These are phyloP conservation scores for Aspergillus sclerotiicarbonarius DNA, from an alignment of 495 filamentous ascomycete species.

Conservation along the genomic window DNA sequence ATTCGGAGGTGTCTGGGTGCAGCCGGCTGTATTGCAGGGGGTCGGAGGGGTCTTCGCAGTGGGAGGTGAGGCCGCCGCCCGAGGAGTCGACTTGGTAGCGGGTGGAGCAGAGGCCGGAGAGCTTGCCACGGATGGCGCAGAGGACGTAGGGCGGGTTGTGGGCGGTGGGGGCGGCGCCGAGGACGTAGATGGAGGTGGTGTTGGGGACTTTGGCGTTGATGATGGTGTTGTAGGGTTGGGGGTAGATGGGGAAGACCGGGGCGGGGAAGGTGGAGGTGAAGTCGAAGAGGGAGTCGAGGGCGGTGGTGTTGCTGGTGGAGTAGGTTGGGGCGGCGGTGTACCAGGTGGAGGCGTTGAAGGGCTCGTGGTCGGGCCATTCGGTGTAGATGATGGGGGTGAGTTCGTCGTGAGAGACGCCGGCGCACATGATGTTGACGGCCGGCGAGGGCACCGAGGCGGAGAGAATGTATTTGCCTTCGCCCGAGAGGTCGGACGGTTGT, in stretches of 20 bases:
- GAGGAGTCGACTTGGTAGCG: slow-evolving; percentile 55
- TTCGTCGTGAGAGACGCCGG: slow-evolving; percentile 55
- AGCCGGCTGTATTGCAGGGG: slow-evolving; percentile 49
- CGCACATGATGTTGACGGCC: slow-evolving; percentile 67
- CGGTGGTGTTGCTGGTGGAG: slow-evolving; percentile 54
- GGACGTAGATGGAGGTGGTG: slow-evolving; percentile 56
- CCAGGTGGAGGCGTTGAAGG: slow-evolving; percentile 37
- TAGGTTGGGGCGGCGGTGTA: slow-evolving; percentile 14
- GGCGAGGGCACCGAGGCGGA: slow-evolving; percentile 64
- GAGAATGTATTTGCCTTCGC: slow-evolving; percentile 64
- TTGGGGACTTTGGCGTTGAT: slow-evolving; percentile 48
- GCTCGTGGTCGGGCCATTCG: slow-evolving; percentile 48
- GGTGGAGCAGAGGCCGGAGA: slow-evolving; percentile 61
- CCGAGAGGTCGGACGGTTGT: slow-evolving; percentile 62
- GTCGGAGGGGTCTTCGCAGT: slow-evolving; percentile 57
- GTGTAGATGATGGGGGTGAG: slow-evolving; percentile 61
- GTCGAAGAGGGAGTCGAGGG: slow-evolving; percentile 66
- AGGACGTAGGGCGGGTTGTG: slow-evolving; percentile 51
- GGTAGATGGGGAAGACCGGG: slow-evolving; percentile 64
- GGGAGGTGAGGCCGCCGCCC: slow-evolving; percentile 51
- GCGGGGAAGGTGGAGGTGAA: slow-evolving; percentile 57
- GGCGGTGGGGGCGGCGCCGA: slow-evolving; percentile 48
- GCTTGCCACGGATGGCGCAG: slow-evolving; percentile 58
- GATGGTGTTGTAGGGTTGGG: slow-evolving; percentile 62
- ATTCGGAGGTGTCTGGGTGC: slow-evolving; percentile 30